A percentile compares a stretch with the other conserved stretches of the same genome.
Conservation (phyloP, 2,329 filamentous ascomycete species). For the Ophiostoma quercus region DNA sequence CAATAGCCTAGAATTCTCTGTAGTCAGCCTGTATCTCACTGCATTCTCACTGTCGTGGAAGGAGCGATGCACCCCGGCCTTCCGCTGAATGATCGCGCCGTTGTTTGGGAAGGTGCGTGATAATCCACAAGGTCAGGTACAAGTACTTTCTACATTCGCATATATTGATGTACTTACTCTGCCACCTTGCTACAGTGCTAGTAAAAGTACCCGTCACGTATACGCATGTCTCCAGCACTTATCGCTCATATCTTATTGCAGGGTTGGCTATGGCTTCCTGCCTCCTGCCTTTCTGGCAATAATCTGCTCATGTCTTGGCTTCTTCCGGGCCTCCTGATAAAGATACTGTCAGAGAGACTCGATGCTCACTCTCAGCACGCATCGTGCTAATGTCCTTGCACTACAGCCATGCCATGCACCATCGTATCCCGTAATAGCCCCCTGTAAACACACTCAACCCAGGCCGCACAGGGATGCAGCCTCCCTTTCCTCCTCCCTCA, state of each 20-base stretch:
- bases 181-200: no score
- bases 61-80: neutral
- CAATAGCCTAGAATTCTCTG: neutral
- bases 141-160: neutral
- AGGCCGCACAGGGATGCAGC: neutral
- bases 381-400: neutral
- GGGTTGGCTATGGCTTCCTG: constrained; percentile 2
- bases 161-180: neutral
- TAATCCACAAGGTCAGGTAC: neutral
- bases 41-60: neutral
- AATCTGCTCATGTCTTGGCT: constrained; percentile 10
- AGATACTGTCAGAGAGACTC: neutral
- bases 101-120: constrained; percentile 10
- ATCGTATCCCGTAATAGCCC: neutral
- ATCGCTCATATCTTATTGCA: neutral
- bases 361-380: neutral
- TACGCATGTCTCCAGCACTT: neutral
- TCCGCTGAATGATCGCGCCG: constrained; percentile 1
- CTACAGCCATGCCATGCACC: neutral
- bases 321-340: neutral
- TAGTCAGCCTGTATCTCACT: neutral
- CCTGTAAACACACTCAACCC: neutral
- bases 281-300: neutral
- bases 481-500: constrained; percentile 8
- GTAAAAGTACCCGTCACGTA: neutral